phyloP scores from a whole-genome alignment of 768 basidiomycete genomes.

The Lepiota venenata region DNA sequence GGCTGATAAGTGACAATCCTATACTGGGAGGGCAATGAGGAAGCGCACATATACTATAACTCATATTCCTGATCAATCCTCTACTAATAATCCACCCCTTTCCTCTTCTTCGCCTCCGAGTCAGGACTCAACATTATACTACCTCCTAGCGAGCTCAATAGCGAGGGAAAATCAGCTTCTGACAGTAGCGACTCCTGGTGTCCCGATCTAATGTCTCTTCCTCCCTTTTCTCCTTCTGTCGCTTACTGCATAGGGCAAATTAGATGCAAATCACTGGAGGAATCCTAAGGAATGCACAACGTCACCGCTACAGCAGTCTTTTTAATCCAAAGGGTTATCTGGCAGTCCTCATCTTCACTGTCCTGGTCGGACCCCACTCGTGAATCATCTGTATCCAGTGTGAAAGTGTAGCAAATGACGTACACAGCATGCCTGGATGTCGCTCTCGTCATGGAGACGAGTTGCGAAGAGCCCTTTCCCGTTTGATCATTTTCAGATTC shows the following conservation, averaged over 20 bases:
- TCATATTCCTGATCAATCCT: slow-evolving; percentile 18
- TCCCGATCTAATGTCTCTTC: slow-evolving; percentile 29
- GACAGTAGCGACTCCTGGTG: slow-evolving; percentile 28
- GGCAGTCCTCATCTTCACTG: slow-evolving; percentile 26
- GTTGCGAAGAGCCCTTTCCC: slow-evolving; percentile 30
- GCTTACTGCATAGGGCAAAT: not conserved
- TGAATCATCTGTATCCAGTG: not conserved
- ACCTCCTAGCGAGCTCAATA: slow-evolving; percentile 20
- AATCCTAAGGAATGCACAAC: not conserved
- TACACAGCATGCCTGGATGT: slow-evolving; percentile 61
- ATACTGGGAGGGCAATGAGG: too few species aligned
- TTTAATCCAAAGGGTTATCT: not conserved
- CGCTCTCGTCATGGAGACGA: slow-evolving; percentile 42
- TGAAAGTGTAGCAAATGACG: slow-evolving; percentile 19
- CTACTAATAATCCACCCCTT: slow-evolving; percentile 44
- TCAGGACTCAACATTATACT: slow-evolving; percentile 47
- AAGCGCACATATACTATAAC: not conserved
- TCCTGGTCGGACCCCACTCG: slow-evolving; percentile 15
- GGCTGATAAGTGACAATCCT: too few species aligned
- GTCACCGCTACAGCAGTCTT: not conserved
- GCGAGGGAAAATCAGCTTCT: slow-evolving; percentile 10
- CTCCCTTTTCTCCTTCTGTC: slow-evolving; percentile 13
- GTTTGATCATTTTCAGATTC: slow-evolving; percentile 36
- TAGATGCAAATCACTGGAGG: not conserved
- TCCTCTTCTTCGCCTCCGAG: slow-evolving; percentile 45